Conservation (phyloP, 495 filamentous ascomycete species). For the Talaromyces proteolyticus region DNA sequence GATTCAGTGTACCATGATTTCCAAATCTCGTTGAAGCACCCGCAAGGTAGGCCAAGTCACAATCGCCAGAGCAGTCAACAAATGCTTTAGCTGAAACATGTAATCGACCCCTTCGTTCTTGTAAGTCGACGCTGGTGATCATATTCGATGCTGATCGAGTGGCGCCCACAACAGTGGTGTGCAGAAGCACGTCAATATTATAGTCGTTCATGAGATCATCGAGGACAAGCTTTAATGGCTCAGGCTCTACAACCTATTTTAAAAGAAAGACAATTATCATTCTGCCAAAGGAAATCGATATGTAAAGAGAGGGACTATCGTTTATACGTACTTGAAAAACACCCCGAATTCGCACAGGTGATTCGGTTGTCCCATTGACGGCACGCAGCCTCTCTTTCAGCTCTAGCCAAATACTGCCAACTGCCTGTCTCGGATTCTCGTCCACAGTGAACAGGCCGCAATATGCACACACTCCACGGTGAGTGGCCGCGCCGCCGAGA, state of each 20-base stretch:
- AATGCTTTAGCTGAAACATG: neutral
- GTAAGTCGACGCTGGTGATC: neutral
- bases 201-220: neutral
- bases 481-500: neutral
- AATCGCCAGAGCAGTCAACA: neutral
- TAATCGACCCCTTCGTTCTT: neutral
- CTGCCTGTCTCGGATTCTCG: neutral
- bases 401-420: neutral
- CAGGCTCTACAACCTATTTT: neutral
- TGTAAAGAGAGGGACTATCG: neutral
- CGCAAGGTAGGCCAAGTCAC: neutral
- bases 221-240: neutral
- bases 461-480: neutral
- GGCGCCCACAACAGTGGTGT: neutral
- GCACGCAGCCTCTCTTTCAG: neutral
- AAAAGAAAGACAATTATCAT: neutral
- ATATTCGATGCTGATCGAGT: neutral
- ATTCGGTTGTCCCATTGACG: neutral
- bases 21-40: neutral
- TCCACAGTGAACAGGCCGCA: neutral
- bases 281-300: neutral
- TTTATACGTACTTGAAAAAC: neutral
- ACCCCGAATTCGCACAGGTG: neutral
- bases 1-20: neutral
- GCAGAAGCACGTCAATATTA: neutral